Conservation (phyloP, 257 asterid species). For the Schizonepeta tenuifolia region DNA sequence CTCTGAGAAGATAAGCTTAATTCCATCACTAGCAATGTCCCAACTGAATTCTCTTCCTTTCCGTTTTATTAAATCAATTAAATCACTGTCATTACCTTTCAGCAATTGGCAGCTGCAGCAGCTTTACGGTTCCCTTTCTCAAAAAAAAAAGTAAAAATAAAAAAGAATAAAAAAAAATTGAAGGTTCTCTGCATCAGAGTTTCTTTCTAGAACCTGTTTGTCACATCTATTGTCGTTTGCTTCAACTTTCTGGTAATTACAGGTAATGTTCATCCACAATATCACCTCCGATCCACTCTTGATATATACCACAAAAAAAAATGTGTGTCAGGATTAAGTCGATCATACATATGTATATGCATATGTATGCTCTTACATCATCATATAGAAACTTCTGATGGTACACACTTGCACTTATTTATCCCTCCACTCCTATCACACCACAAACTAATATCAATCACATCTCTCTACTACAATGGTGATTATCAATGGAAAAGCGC, state of each 20-base stretch:
- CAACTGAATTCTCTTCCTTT: no score
- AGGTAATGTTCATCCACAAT: neutral
- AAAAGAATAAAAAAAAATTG: no score
- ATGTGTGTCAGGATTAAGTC: neutral
- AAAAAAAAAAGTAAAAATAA: no score
- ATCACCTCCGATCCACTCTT: no score
- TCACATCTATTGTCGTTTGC: neutral
- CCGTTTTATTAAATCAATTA: no score
- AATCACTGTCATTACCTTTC: no score
- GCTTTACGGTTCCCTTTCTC: no score
- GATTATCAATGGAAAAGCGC: slow-evolving; percentile 30
- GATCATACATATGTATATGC: neutral
- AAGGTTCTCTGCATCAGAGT: neutral
- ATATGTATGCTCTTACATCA: slow-evolving; percentile 25
- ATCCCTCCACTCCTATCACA: neutral
- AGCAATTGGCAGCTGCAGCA: no score
- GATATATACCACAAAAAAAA: neutral
- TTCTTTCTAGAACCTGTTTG: neutral
- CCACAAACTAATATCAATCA: neutral
- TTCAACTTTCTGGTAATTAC: neutral
- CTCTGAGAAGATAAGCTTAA: no score
- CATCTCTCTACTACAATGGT: neutral
- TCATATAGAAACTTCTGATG: neutral
- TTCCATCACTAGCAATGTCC: no score
- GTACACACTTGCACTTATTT: neutral